Evolutionary conservation across 2,329 filamentous ascomycete species (phyloP).

Genomic region (Trichophyton simii): DNA sequence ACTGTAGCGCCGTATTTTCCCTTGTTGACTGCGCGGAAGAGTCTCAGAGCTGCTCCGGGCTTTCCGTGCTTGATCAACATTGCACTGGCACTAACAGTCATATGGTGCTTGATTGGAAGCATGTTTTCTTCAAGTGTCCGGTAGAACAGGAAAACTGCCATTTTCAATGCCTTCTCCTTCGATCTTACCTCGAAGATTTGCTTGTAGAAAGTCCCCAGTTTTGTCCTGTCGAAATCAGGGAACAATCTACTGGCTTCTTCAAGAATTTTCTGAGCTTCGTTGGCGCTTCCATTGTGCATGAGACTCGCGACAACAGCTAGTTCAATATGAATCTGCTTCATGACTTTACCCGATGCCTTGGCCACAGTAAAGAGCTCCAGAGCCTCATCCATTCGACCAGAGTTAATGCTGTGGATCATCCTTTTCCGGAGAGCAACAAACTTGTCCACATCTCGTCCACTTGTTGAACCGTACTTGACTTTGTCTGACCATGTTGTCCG

Average conservation of each 20-base stretch:
- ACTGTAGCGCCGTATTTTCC: slow-evolving; percentile 24
- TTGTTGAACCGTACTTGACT: slow-evolving; percentile 19
- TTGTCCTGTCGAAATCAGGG: slow-evolving; percentile 14
- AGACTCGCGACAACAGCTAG: slow-evolving; percentile 27
- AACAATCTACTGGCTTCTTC: slow-evolving; percentile 21
- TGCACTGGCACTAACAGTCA: slow-evolving; percentile 20
- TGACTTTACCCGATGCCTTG: slow-evolving; percentile 18
- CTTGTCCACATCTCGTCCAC: slow-evolving; percentile 20
- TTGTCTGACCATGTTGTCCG: slow-evolving; percentile 22
- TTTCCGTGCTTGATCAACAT: slow-evolving; percentile 20
- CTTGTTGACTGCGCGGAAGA: slow-evolving; percentile 26
- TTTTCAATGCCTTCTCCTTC: slow-evolving; percentile 21
- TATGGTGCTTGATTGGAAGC: slow-evolving; percentile 26
- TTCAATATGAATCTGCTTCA: slow-evolving; percentile 26
- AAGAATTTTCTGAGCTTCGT: slow-evolving; percentile 24
- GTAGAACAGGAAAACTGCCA: slow-evolving; percentile 30
- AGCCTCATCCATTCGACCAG: slow-evolving; percentile 23
- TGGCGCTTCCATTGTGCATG: slow-evolving; percentile 20
- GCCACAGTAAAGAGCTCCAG: slow-evolving; percentile 22
- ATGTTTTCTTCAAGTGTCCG: slow-evolving; percentile 22
- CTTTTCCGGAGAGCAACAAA: slow-evolving; percentile 26
- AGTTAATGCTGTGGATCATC: slow-evolving; percentile 28
- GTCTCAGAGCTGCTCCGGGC: slow-evolving; percentile 21
- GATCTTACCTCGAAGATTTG: slow-evolving; percentile 19
- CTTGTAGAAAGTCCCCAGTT: slow-evolving; percentile 27